A percentile compares a stretch with the other conserved stretches of the same genome.
Evolutionary conservation across 371 early-diverging fungal genomes (phyloP).

Genomic region (Funneliformis caledonium): DNA sequence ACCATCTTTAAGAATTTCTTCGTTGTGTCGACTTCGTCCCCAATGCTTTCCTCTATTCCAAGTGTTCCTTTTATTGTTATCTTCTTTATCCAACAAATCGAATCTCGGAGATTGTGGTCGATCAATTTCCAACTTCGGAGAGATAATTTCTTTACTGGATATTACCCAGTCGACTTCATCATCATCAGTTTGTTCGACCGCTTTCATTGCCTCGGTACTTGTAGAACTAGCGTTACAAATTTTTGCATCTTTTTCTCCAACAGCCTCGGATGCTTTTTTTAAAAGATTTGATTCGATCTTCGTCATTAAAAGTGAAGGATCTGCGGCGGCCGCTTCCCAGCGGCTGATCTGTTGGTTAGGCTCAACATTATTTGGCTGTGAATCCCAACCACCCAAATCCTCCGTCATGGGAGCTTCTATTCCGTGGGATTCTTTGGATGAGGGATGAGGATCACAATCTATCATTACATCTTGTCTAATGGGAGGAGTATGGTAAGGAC

Average conservation of each 20-base stretch:
- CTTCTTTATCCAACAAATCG: background rate
- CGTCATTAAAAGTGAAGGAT: background rate
- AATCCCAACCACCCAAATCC: background rate
- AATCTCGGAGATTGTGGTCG: background rate
- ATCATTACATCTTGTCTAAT: too few species aligned
- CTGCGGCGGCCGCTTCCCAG: background rate
- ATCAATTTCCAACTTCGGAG: background rate
- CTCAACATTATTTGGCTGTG: background rate
- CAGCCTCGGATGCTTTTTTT: background rate
- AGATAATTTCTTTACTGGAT: background rate
- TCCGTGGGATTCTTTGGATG: too few species aligned
- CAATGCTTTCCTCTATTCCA: background rate
- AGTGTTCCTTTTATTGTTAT: background rate
- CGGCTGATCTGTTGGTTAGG: background rate
- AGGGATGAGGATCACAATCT: too few species aligned
- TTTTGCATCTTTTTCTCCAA: too few species aligned
- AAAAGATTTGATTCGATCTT: background rate
- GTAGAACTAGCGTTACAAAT: background rate
- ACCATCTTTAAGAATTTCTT: background rate
- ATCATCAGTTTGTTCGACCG: background rate
- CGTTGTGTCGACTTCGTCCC: background rate
- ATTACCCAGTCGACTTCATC: background rate
- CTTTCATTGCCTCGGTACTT: too few species aligned
- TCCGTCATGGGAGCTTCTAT: too few species aligned
- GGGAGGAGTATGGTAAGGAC: too few species aligned